A percentile compares a stretch with the other conserved stretches of the same genome.
These are phyloP conservation scores for Setomelanomma holmii DNA, from an alignment of 2,329 filamentous ascomycete genomes.

Conservation along the genomic window DNA sequence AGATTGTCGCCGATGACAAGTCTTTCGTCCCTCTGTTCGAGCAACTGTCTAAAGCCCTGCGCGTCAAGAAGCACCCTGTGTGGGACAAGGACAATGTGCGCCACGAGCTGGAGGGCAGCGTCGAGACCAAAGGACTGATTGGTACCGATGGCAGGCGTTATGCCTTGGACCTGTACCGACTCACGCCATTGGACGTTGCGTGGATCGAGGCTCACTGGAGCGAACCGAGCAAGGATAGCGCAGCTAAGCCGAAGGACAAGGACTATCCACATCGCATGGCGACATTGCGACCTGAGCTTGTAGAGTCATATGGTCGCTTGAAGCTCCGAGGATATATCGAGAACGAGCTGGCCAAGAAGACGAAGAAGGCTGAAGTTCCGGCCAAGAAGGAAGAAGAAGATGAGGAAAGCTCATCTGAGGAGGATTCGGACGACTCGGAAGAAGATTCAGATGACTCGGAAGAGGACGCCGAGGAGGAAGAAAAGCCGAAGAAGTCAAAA, in stretches of 20 bases:
- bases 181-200: conserved; percentile 86
- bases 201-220: conserved; percentile 83
- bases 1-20: conserved; percentile 89
- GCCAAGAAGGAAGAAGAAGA: conserved; percentile 47
- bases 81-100: conserved; percentile 96
- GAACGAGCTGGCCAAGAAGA: conserved; percentile 66
- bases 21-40: conserved; percentile 84
- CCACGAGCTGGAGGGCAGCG: conserved; percentile 91
- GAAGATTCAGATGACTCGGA: conserved; percentile 43
- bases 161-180: conserved; percentile 93
- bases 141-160: conserved; percentile 97
- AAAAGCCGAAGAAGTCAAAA: conserved; percentile 19
- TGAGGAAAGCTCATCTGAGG: conserved; percentile 38
- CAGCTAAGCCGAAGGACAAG: conserved; percentile 56
- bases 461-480: conserved; percentile 72
- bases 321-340: conserved; percentile 92
- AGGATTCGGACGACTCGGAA: conserved; percentile 23
- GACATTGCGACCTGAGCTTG: conserved; percentile 85
- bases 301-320: conserved; percentile 82
- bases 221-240: conserved; percentile 51
- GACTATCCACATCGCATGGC: conserved; percentile 96
- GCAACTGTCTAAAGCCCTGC: conserved; percentile 87
- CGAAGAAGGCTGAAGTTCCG: conserved; percentile 47
- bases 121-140: conserved; percentile 97
- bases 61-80: conserved; percentile 92